Conservation (phyloP, 1,284 basidiomycete genomes). For the Puccinia horiana region DNA sequence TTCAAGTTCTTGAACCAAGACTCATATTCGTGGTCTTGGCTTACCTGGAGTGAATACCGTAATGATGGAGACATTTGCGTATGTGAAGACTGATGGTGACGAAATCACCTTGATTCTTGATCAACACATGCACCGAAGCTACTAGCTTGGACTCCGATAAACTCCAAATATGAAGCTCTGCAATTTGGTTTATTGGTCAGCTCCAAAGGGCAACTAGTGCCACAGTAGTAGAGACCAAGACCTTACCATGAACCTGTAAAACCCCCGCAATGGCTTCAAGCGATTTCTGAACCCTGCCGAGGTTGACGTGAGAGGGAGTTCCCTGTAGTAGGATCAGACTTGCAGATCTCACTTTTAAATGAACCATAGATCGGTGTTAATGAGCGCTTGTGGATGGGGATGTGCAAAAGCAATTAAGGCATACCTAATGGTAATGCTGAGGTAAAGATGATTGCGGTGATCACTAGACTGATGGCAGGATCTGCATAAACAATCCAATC, state of each 20-base stretch:
- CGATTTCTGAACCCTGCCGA: constrained; percentile 78
- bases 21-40: not conserved
- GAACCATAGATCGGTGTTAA: not conserved
- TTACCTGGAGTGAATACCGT: constrained; percentile 81
- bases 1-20: not conserved
- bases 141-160: constrained; percentile 84
- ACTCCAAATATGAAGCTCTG: constrained; percentile 87
- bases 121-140: constrained; percentile 91
- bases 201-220: not conserved
- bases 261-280: constrained; percentile 84
- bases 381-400: not conserved
- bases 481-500: constrained; percentile 79
- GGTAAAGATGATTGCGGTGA: constrained; percentile 94
- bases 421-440: constrained; percentile 87
- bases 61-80: constrained; percentile 76
- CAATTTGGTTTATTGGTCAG: not conserved
- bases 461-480: constrained; percentile 88
- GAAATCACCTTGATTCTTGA: constrained; percentile 69
- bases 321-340: constrained; percentile 97
- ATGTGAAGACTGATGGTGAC: constrained; percentile 86
- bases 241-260: constrained; percentile 74
- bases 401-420: constrained; percentile 55
- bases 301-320: constrained; percentile 82
- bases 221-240: not conserved
- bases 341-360: constrained; percentile 74